These are phyloP conservation scores for Emergomyces pasteurianus DNA, from an alignment of 2,329 filamentous ascomycete species.

Conservation along the genomic window DNA sequence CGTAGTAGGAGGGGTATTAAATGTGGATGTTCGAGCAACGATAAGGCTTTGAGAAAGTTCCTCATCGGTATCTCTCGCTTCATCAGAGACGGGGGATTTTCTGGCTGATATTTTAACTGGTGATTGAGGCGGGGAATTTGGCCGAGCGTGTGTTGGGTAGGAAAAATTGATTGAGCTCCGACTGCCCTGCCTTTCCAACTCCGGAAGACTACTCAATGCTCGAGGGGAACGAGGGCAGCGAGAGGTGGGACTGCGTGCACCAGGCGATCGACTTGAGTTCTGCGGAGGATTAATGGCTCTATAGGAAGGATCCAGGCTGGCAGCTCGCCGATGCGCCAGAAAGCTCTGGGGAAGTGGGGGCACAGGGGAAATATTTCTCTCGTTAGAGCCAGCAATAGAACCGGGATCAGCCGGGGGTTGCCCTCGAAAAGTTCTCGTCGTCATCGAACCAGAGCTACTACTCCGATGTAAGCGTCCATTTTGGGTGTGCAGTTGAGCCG, in stretches of 20 bases:
- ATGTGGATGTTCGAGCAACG: not conserved
- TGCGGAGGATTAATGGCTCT: slow-evolving; percentile 36
- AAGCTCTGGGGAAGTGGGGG: slow-evolving; percentile 54
- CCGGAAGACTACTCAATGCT: slow-evolving; percentile 19
- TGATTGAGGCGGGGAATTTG: slow-evolving; percentile 28
- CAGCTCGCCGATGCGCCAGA: slow-evolving; percentile 29
- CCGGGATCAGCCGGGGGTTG: slow-evolving; percentile 46
- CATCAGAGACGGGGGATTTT: not conserved
- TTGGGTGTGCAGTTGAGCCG: slow-evolving; percentile 27
- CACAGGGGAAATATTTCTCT: slow-evolving; percentile 51
- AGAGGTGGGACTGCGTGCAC: slow-evolving; percentile 6
- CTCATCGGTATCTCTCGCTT: not conserved
- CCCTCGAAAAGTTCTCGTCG: slow-evolving; percentile 73
- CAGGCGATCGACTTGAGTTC: slow-evolving; percentile 14
- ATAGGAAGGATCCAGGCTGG: slow-evolving; percentile 40
- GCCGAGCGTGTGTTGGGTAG: slow-evolving; percentile 30
- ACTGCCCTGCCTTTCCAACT: slow-evolving; percentile 29
- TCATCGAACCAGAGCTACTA: slow-evolving; percentile 71
- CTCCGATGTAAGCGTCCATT: slow-evolving; percentile 46
- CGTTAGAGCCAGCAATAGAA: slow-evolving; percentile 34
- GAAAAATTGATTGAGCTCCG: slow-evolving; percentile 39
- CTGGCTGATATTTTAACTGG: slow-evolving; percentile 6
- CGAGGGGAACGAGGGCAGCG: slow-evolving; percentile 13
- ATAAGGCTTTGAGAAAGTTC: not conserved
- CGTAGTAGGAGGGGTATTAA: not conserved